Evolutionary conservation across 768 basidiomycete genomes (phyloP), one percentile per base, ranked within the genome.

Genomic region (Tephrocybe rancida): DNA sequence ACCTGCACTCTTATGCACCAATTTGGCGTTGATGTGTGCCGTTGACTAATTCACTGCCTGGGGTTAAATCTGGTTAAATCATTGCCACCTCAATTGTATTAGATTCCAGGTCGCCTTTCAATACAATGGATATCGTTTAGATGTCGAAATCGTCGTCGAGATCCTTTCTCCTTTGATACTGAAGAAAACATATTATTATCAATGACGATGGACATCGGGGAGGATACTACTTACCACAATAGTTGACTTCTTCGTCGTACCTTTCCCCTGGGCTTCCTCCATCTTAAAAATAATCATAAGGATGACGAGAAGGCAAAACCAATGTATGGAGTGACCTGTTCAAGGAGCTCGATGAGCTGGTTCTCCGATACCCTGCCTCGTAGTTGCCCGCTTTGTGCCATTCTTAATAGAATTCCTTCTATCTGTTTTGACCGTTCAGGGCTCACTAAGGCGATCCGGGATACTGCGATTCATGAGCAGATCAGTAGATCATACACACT

Each of bases 401-500:
- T 92, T 35, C 90, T 80, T 35, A 89, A 59, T 27, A 96, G 74
- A 52, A 94, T 84, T 3, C 72, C 74, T 70, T 95, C 90, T 60
- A 96, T 90, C 67, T 92, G 85, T 57, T 80, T 79, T 16, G 92
- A 88, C 65, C 91, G 77, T 35, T 90, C 85, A 0, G 91, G 87
- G 59, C 90, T 89, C 61, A 95, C 94, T 25, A 96, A 83, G 3
- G 87, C 82, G 58, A 96, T 95, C 44, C 95, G 85, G 9, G 90
- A 86, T 51, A 95, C 93, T 96, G 18, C 18, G 51, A 37, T 48
- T n/a, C 49, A 43, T 34, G 10, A 21, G 26, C n/a, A 42, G 47
- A 53, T 52, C 18, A 60, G 29, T 38, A 16, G 30, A 47, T 44
- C 47, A 26, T 35, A 25, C 21, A 50, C 19, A 8, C 44, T 18